These are phyloP conservation scores for Stachybotrys chartarum DNA, from an alignment of 2,329 filamentous ascomycete genomes.

Conservation along the genomic window DNA sequence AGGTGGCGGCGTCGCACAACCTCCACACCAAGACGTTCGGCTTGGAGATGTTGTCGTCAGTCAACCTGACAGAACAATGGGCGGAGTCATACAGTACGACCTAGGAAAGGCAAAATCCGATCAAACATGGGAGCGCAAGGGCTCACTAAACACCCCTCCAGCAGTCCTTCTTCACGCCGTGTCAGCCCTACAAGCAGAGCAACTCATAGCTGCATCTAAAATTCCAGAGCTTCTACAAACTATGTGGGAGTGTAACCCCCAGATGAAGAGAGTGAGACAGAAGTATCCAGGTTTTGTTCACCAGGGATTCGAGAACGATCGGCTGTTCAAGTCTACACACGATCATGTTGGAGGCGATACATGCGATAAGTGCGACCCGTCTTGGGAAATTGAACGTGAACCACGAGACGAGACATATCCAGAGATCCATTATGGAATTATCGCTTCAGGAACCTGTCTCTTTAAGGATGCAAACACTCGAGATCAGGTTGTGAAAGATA, in stretches of 20 bases:
- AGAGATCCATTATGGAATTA: constrained; percentile 12
- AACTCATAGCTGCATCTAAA: constrained; percentile 3
- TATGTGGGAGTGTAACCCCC: constrained; percentile 1
- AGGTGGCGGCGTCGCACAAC: constrained; percentile 29
- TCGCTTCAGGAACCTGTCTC: constrained; percentile 15
- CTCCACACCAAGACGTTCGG: constrained; percentile 11
- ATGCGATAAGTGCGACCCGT: constrained; percentile 3
- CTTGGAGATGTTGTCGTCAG: constrained; percentile 20
- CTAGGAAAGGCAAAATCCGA: constrained; percentile 6
- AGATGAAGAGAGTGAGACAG: constrained; percentile 1
- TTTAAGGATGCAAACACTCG: constrained; percentile 8
- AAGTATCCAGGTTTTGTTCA: constrained; percentile 6
- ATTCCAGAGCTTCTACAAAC: constrained; percentile 1
- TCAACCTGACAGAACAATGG: constrained; percentile 5
- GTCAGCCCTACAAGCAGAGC: constrained; percentile 3
- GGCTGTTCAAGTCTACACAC: constrained; percentile 4
- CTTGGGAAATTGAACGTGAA: neutral
- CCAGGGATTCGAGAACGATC: constrained; percentile 9
- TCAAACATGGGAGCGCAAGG: constrained; percentile 1
- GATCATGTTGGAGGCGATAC: constrained; percentile 2
- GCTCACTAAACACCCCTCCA: constrained; percentile 7
- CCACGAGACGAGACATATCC: constrained; percentile 3
- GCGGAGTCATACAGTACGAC: constrained; percentile 17
- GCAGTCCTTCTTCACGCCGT: constrained; percentile 7
- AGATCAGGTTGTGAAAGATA: constrained; percentile 1